A percentile compares a stretch with the other conserved stretches of the same genome.
Evolutionary conservation across 352 stramenopile genomes (phyloP).

Genomic region (Peronospora tabacina): DNA sequence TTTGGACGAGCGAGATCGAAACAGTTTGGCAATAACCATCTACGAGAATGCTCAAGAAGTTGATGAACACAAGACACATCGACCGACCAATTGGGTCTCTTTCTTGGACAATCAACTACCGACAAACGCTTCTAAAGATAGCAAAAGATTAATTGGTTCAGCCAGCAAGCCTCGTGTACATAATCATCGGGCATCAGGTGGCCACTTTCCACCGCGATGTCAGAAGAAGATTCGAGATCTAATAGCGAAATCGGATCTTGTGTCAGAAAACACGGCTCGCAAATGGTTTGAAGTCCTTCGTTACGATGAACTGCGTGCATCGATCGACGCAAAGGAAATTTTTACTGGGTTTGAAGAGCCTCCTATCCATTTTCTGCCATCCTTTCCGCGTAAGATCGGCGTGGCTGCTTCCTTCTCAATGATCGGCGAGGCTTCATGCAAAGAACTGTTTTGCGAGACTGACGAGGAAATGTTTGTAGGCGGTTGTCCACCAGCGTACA

Average conservation of each 20-base stretch:
- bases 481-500: constrained; percentile 47
- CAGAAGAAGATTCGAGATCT: constrained; percentile 62
- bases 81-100: constrained; percentile 28
- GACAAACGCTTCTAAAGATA: neutral
- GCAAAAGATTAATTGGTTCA: constrained; percentile 10
- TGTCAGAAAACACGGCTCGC: constrained; percentile 40
- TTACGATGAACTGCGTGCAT: constrained; percentile 58
- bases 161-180: constrained; percentile 15
- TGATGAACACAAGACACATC: neutral
- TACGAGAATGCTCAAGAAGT: constrained; percentile 13
- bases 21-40: constrained; percentile 25
- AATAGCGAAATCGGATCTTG: constrained; percentile 51
- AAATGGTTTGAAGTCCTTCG: constrained; percentile 74
- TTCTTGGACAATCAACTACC: constrained; percentile 54
- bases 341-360: constrained; percentile 84
- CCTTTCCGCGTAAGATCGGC: constrained; percentile 59
- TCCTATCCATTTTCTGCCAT: constrained; percentile 63
- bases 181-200: constrained; percentile 15
- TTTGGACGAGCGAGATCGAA: constrained; percentile 7
- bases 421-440: constrained; percentile 49
- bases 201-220: constrained; percentile 23
- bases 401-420: constrained; percentile 55
- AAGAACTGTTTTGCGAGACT: constrained; percentile 42
- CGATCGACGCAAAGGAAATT: constrained; percentile 74
- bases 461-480: constrained; percentile 28